Evolutionary conservation across 176 grass and related monocot genomes (phyloP).

Genomic region (Oropetium thomaeum): DNA sequence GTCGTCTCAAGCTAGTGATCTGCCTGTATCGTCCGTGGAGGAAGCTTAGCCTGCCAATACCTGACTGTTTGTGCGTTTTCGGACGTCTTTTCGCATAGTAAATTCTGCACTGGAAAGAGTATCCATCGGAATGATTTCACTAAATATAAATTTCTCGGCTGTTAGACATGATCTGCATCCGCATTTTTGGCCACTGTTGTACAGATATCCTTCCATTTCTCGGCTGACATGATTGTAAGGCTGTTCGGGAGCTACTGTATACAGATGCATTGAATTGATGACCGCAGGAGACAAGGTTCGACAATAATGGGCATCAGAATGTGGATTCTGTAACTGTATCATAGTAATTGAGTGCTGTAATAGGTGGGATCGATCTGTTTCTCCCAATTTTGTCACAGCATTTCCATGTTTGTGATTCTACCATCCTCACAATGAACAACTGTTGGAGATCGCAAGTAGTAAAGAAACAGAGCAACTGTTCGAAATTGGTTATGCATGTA

Average conservation of each 20-base stretch:
- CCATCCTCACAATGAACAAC: background rate
- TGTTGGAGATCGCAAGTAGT: background rate
- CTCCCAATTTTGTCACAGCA: background rate
- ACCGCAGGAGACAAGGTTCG: background rate
- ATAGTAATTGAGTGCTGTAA: background rate
- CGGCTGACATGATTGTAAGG: background rate
- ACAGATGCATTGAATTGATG: background rate
- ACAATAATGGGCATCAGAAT: background rate
- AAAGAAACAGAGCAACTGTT: background rate
- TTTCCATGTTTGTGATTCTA: background rate
- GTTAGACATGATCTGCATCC: no score
- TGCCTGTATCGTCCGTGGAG: constrained; percentile 5
- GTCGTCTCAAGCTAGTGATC: constrained; percentile 6
- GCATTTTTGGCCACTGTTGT: no score
- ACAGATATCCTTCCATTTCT: background rate
- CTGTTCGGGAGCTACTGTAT: no score
- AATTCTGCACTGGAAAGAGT: no score
- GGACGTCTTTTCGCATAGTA: no score
- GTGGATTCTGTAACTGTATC: constrained; percentile 1
- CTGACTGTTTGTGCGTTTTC: background rate
- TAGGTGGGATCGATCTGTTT: background rate
- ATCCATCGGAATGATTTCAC: background rate
- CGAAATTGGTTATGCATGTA: background rate
- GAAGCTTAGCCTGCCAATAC: constrained; percentile 15
- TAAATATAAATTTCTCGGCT: background rate